Percentiles rank a stretch among this genome's conserved stretches.
Conservation (phyloP, 768 basidiomycete genomes). For the Paxillus ammoniavirescens region DNA sequence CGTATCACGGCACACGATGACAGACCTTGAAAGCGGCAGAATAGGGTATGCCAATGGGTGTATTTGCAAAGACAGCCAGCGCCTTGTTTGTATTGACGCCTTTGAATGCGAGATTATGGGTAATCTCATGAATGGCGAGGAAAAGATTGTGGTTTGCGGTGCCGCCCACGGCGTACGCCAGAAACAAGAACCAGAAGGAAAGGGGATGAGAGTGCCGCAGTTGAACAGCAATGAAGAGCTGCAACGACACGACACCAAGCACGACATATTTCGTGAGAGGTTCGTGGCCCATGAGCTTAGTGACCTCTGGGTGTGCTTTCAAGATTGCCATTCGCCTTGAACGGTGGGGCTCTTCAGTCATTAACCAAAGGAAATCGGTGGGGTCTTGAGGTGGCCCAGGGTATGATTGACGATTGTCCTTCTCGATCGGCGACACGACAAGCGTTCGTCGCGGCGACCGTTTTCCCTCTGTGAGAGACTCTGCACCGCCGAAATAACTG, state of each 20-base stretch:
- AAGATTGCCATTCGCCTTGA: slow-evolving; percentile 84
- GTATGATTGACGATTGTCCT: slow-evolving; percentile 42
- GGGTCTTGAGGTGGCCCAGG: slow-evolving; percentile 69
- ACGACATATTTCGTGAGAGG: slow-evolving; percentile 90
- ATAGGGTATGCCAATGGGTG: slow-evolving; percentile 94
- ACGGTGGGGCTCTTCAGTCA: slow-evolving; percentile 98
- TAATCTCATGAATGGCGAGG: slow-evolving; percentile 97
- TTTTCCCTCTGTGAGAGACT: slow-evolving; percentile 59
- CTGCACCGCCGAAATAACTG: slow-evolving; percentile 82
- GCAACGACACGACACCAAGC: slow-evolving; percentile 74
- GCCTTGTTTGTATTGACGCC: slow-evolving; percentile 80
- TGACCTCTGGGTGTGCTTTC: slow-evolving; percentile 94
- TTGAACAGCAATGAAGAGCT: slow-evolving; percentile 59
- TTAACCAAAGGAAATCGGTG: slow-evolving; percentile 89
- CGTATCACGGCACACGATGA: neutral
- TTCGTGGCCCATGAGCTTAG: slow-evolving; percentile 95
- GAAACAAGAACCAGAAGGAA: slow-evolving; percentile 69
- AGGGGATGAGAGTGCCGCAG: slow-evolving; percentile 69
- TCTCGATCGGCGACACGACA: slow-evolving; percentile 36
- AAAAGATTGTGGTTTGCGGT: slow-evolving; percentile 98
- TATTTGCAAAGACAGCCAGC: slow-evolving; percentile 86
- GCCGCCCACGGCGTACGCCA: slow-evolving; percentile 86
- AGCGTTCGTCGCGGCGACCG: slow-evolving; percentile 53
- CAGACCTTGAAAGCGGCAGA: slow-evolving; percentile 90
- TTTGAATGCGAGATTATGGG: slow-evolving; percentile 93